Percentiles rank a stretch among this genome's conserved stretches.
Conservation (phyloP, 2,329 filamentous ascomycete species). For the Colletotrichum lindemuthianum region DNA sequence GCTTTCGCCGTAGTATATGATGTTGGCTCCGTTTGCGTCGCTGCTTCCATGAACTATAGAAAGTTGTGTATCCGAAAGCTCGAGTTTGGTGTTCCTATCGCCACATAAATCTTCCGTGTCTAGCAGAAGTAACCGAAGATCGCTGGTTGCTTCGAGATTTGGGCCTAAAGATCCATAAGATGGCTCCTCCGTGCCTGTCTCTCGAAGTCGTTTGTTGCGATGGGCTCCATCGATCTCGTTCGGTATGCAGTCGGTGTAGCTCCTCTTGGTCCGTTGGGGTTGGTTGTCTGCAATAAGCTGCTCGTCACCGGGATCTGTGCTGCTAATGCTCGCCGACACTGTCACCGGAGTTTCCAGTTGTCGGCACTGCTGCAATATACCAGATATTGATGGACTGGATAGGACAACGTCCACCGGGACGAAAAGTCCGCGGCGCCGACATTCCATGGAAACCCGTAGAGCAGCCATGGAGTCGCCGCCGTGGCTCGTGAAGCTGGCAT, state of each 20-base stretch:
- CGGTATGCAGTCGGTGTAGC: no score
- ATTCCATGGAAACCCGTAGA: background rate
- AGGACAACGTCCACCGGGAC: background rate
- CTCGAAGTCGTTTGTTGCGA: no score
- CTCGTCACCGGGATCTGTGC: background rate
- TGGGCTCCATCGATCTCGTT: no score
- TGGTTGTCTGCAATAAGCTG: background rate
- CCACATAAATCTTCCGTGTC: background rate
- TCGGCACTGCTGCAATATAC: background rate
- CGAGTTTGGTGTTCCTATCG: background rate
- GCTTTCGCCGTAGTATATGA: slow-evolving; percentile 38
- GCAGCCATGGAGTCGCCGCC: slow-evolving; percentile 13
- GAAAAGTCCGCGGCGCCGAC: background rate
- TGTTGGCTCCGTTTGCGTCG: slow-evolving; percentile 37
- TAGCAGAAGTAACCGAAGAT: background rate
- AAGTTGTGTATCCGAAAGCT: slow-evolving; percentile 39
- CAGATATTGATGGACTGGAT: background rate
- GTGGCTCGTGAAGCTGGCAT: slow-evolving; percentile 1
- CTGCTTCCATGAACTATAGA: slow-evolving; percentile 39
- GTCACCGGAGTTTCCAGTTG: background rate
- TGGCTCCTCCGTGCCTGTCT: no score
- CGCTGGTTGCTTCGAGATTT: background rate
- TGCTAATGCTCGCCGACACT: no score
- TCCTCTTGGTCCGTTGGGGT: background rate
- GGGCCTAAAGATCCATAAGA: background rate